Evolutionary conservation across 2,329 filamentous ascomycete genomes (phyloP), one percentile per base, ranked within the genome.

Genomic region (Alternaria arborescens): DNA sequence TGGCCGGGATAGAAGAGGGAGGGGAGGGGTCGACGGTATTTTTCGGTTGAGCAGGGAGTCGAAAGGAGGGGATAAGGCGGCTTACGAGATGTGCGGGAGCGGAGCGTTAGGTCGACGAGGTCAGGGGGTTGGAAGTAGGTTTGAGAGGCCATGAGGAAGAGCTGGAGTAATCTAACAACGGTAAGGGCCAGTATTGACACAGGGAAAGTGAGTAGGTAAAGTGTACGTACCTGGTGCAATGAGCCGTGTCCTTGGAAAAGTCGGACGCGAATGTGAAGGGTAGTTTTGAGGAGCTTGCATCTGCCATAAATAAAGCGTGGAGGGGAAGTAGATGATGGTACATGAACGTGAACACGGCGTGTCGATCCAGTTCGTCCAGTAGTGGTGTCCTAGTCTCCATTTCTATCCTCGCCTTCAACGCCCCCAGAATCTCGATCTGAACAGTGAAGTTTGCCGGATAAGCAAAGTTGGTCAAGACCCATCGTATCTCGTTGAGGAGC

Each of bases 61-160:
- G n/a, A 24, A 10, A 66, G 26, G 4, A 26, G 0, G 7, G 65
- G 54, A 24, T 71, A 74, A 16, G 70, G 70, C 6, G 18, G 53
- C 10, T 47, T 47, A 12, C 42, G 65, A 6, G 57, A 58, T 5
- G 58, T 11, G 12, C 51, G 38, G 38, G 61, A 59, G 32, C 71
- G 70, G 16, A 70, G 16, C 14, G 55, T 48, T 40, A 74, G 68
- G 20, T 72, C 71, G 53, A 72, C 67, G 3, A 73, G 44, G 44
- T 75, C 72, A 16, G 32, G 68, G 1, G 71, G 69, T 40, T 74
- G 71, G 3, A 72, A 56, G 51, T 71, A 67, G n/a, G 64, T 63
- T 36, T 71, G 68, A 5, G 63, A 64, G 14, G 66, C 60, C 16
- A 58, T 22, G 14, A 73, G 61, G 51, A 69, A 74, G 22, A 65